Conservation (phyloP, 768 basidiomycete genomes). For the Brasilioporus rufonigricans region DNA sequence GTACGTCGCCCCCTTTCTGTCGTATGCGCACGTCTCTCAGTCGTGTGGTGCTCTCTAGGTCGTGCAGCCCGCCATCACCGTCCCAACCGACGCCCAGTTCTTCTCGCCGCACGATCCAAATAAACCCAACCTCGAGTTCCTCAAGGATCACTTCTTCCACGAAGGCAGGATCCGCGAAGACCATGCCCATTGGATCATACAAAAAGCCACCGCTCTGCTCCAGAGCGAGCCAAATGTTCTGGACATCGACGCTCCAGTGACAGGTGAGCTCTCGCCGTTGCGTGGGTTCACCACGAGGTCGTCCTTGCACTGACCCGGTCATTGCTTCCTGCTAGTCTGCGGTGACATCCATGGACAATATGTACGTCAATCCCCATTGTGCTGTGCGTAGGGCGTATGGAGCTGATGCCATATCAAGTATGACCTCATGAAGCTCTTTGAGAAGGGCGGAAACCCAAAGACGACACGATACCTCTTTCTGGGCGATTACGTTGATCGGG, state of each 20-base stretch:
- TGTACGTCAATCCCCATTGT: slow-evolving; percentile 18
- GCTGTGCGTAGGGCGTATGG: neutral
- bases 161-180: slow-evolving; percentile 66
- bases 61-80: slow-evolving; percentile 57
- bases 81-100: slow-evolving; percentile 73
- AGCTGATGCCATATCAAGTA: slow-evolving; percentile 42
- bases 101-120: slow-evolving; percentile 61
- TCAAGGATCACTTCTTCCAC: slow-evolving; percentile 76
- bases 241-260: slow-evolving; percentile 71
- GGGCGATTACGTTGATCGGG: slow-evolving; percentile 74
- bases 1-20: slow-evolving; percentile 13
- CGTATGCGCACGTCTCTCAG: neutral
- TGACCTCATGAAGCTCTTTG: slow-evolving; percentile 78
- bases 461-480: slow-evolving; percentile 73
- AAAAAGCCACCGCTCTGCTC: slow-evolving; percentile 55
- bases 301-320: slow-evolving; percentile 4
- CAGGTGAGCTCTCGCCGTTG: slow-evolving; percentile 44
- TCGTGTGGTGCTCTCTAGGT: slow-evolving; percentile 43
- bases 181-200: slow-evolving; percentile 66
- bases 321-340: slow-evolving; percentile 10
- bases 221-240: slow-evolving; percentile 61
- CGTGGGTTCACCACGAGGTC: slow-evolving; percentile 27
- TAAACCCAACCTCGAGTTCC: slow-evolving; percentile 70
- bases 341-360: slow-evolving; percentile 25
- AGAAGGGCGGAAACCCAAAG: slow-evolving; percentile 72